These are phyloP conservation scores for Teratosphaeria zuluensis DNA, from an alignment of 2,329 filamentous ascomycete species.

Conservation along the genomic window DNA sequence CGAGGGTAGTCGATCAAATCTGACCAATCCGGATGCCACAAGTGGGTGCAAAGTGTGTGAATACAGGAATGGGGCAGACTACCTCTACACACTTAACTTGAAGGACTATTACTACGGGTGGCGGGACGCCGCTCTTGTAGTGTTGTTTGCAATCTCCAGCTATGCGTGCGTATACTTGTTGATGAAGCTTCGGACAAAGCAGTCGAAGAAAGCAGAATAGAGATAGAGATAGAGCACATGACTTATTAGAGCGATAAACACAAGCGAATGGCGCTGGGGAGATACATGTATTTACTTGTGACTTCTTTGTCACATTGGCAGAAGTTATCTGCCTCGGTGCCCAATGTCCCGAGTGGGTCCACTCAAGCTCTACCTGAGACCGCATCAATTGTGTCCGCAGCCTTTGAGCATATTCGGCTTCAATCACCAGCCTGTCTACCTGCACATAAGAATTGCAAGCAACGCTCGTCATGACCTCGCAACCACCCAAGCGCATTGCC, in stretches of 20 bases:
- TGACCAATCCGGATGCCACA: slow-evolving; percentile 52
- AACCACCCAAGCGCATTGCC: slow-evolving; percentile 43
- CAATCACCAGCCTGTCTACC: neutral
- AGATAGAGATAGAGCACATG: neutral
- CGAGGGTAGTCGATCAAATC: slow-evolving; percentile 35
- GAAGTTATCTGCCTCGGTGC: neutral
- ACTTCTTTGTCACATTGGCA: neutral
- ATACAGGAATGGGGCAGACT: slow-evolving; percentile 50
- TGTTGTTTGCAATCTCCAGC: slow-evolving; percentile 37
- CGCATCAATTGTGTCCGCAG: neutral
- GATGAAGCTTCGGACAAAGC: slow-evolving; percentile 31
- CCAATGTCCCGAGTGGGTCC: neutral
- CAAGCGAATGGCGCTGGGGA: neutral
- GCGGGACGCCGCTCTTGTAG: slow-evolving; percentile 54
- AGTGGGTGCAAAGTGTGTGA: slow-evolving; percentile 51
- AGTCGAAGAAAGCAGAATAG: slow-evolving; percentile 30
- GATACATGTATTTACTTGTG: neutral
- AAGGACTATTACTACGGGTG: slow-evolving; percentile 54
- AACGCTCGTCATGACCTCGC: neutral
- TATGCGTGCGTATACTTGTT: slow-evolving; percentile 8
- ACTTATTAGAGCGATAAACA: neutral
- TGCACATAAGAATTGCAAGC: neutral
- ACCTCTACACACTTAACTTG: slow-evolving; percentile 50
- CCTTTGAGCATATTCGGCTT: neutral
- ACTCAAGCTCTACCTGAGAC: neutral